Conservation (phyloP, 768 basidiomycete species). For the Pholiota molesta region DNA sequence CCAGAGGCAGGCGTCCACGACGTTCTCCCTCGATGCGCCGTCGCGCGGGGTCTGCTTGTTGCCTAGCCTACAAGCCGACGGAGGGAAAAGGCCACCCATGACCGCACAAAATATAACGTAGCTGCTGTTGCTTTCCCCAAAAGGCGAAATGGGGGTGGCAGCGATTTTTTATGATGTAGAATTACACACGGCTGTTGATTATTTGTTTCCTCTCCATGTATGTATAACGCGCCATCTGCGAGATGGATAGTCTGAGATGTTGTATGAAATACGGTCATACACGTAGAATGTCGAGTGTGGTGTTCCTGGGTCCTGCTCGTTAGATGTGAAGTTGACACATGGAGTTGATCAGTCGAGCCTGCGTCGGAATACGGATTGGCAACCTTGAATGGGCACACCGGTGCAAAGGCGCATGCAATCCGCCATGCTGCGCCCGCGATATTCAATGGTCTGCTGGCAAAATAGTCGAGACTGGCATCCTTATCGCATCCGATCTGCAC, state of each 20-base stretch:
- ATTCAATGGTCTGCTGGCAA: no score
- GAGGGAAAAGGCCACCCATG: background rate
- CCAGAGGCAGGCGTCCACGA: background rate
- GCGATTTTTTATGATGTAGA: background rate
- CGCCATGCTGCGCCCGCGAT: no score
- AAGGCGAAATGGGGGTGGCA: background rate
- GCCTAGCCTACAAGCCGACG: background rate
- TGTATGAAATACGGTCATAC: background rate
- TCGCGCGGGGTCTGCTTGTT: background rate
- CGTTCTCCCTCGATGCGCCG: background rate
- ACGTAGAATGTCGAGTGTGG: no score
- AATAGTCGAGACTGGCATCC: no score
- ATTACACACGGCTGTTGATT: background rate
- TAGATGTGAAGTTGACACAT: no score
- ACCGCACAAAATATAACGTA: background rate
- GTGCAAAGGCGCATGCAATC: no score
- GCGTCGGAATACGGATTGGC: no score
- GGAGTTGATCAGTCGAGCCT: no score
- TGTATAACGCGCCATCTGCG: background rate
- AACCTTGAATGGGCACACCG: no score
- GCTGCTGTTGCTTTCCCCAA: background rate
- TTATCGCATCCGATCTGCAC: no score
- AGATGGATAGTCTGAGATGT: slow-evolving; percentile 2
- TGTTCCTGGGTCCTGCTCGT: no score
- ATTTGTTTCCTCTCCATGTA: slow-evolving; percentile 1